Evolutionary conservation across 129 eudicot genomes (phyloP).

Genomic region (Ambrosia trifida): DNA sequence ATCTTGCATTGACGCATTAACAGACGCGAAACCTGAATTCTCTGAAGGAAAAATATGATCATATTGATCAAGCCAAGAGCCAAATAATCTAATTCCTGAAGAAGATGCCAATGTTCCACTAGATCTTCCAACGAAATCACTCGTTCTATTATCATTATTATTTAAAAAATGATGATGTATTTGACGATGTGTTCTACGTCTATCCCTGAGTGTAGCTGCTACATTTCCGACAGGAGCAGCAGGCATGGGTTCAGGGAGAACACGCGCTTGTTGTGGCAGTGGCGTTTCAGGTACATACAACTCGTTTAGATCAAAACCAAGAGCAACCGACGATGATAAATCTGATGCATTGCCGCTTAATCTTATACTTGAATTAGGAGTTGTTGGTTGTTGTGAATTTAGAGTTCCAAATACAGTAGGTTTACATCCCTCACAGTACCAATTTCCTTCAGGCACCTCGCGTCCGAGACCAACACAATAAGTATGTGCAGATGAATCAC

Average conservation of each 20-base stretch:
- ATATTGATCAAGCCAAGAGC: conserved; percentile 57
- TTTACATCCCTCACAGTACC: conserved; percentile 96
- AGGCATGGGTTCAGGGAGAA: conserved; percentile 40
- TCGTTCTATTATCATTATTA: conserved; percentile 45
- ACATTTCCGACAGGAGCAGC: conserved; percentile 50
- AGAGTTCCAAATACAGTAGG: conserved; percentile 59
- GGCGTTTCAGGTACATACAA: conserved; percentile 80
- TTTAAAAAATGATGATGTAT: conserved; percentile 42
- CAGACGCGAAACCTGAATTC: conserved; percentile 41
- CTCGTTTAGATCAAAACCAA: conserved; percentile 77
- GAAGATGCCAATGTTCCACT: conserved; percentile 34
- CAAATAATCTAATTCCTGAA: conserved; percentile 57
- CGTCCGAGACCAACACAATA: conserved; percentile 94
- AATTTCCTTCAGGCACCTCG: conserved; percentile 94
- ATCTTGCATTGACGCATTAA: conserved; percentile 26
- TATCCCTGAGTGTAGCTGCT: conserved; percentile 58
- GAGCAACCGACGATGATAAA: conserved; percentile 51
- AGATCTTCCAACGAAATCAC: conserved; percentile 33
- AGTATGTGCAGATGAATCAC: conserved; percentile 98
- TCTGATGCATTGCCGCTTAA: conserved; percentile 41
- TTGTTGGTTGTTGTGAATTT: conserved; percentile 1
- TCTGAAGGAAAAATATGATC: conserved; percentile 29
- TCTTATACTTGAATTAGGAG: conserved; percentile 39
- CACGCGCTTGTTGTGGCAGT: conserved; percentile 42
- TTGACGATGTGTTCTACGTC: conserved; percentile 68